Percentiles rank a stretch among this genome's conserved stretches.
phyloP scores from a whole-genome alignment of 768 basidiomycete genomes.

The Trametes coccinea region DNA sequence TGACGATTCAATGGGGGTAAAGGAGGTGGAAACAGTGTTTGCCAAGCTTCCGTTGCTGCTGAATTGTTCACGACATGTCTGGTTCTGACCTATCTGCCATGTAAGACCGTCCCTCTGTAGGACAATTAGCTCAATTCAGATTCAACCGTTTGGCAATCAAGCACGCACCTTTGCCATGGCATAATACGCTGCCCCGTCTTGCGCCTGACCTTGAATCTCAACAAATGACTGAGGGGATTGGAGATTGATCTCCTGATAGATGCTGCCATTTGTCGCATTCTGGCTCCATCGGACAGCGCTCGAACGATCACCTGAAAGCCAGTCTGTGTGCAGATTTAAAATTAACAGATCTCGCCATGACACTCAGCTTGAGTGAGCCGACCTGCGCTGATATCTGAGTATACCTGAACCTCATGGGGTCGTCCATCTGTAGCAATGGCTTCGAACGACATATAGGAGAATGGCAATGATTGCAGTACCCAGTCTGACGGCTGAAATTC shows the following conservation, averaged over 20 bases:
- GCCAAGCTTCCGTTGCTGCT: constrained; percentile 17
- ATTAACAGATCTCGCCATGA: no score
- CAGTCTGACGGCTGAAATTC: constrained; percentile 40
- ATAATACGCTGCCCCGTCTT: constrained; percentile 19
- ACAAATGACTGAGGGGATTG: not conserved
- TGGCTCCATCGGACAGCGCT: constrained; percentile 13
- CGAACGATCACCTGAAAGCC: constrained; percentile 13
- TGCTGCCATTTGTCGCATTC: not conserved
- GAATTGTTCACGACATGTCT: constrained; percentile 22
- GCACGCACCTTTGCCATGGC: constrained; percentile 17
- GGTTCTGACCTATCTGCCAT: constrained; percentile 18
- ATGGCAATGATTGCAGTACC: constrained; percentile 41
- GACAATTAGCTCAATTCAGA: not conserved
- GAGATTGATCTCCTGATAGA: constrained; percentile 18
- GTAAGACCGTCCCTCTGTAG: not conserved
- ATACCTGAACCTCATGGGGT: constrained; percentile 38
- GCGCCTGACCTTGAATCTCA: constrained; percentile 14
- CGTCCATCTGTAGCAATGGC: constrained; percentile 34
- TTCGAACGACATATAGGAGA: constrained; percentile 38
- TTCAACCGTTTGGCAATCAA: no score
- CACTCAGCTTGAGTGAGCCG: not conserved
- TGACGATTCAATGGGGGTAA: constrained; percentile 20
- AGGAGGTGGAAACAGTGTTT: constrained; percentile 9
- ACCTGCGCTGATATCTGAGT: constrained; percentile 43
- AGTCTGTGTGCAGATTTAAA: not conserved